These are phyloP conservation scores for Puccinia polysora DNA, from an alignment of 1,284 basidiomycete species.

Conservation along the genomic window DNA sequence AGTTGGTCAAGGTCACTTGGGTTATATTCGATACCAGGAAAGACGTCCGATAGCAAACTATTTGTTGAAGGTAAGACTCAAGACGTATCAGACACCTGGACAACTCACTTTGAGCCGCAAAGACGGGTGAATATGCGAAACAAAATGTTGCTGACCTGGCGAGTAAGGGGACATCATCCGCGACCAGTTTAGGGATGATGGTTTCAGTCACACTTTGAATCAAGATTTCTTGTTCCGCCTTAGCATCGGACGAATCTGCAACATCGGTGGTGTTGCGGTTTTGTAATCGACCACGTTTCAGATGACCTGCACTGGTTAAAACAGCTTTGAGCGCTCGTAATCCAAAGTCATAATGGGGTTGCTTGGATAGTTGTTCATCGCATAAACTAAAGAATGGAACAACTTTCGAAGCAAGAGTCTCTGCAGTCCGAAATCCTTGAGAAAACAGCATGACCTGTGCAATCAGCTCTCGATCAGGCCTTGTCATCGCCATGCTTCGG, in stretches of 20 bases:
- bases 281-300: constrained; percentile 83
- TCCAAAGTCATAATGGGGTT: constrained; percentile 99
- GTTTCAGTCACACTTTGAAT: constrained; percentile 99
- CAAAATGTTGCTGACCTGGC: constrained; percentile 63
- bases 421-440: constrained; percentile 96
- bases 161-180: constrained; percentile 90
- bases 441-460: constrained; percentile 99
- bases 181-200: constrained; percentile 95
- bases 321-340: constrained; percentile 96
- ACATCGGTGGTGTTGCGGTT: constrained; percentile 53
- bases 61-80: too few relatives aligned
- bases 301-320: constrained; percentile 89
- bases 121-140: background rate
- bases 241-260: constrained; percentile 63
- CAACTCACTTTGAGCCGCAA: too few relatives aligned
- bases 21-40: constrained; percentile 87
- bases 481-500: constrained; percentile 98
- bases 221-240: constrained; percentile 89
- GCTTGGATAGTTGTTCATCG: constrained; percentile 89
- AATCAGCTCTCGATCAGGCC: constrained; percentile 94
- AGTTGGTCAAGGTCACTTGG: constrained; percentile 83
- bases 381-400: constrained; percentile 99
- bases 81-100: too few relatives aligned
- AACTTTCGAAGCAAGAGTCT: constrained; percentile 90
- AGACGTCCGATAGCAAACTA: constrained; percentile 91